These are phyloP conservation scores for Lecanicillium sp. DNA, from an alignment of 2,329 filamentous ascomycete genomes.

Conservation along the genomic window DNA sequence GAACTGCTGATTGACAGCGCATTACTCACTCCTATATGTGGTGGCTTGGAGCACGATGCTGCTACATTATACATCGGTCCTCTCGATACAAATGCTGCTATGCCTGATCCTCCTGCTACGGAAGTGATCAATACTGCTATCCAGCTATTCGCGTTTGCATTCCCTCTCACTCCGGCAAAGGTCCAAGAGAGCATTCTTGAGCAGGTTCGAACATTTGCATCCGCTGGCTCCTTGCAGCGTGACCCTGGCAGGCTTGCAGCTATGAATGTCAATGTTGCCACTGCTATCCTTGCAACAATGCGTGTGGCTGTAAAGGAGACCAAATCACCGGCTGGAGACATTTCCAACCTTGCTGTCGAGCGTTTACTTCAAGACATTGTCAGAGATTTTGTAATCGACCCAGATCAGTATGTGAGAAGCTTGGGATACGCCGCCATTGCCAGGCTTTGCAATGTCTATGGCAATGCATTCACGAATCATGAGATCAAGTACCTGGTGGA, in stretches of 20 bases:
- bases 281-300: slow-evolving; percentile 71
- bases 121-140: slow-evolving; percentile 94
- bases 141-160: slow-evolving; percentile 81
- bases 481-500: slow-evolving; percentile 91
- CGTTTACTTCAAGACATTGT: slow-evolving; percentile 73
- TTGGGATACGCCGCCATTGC: slow-evolving; percentile 82
- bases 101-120: slow-evolving; percentile 74
- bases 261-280: slow-evolving; percentile 82
- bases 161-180: slow-evolving; percentile 81
- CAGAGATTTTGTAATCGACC: slow-evolving; percentile 67
- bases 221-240: slow-evolving; percentile 69
- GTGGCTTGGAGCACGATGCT: slow-evolving; percentile 84
- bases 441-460: slow-evolving; percentile 74
- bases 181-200: slow-evolving; percentile 95
- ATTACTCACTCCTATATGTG: slow-evolving; percentile 65
- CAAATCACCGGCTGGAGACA: slow-evolving; percentile 60
- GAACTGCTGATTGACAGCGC: slow-evolving; percentile 58
- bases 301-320: slow-evolving; percentile 82
- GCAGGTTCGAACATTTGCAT: slow-evolving; percentile 85
- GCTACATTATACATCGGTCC: slow-evolving; percentile 63
- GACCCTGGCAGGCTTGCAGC: slow-evolving; percentile 85
- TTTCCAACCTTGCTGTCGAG: slow-evolving; percentile 70
- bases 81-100: slow-evolving; percentile 32
- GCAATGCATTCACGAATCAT: slow-evolving; percentile 78
- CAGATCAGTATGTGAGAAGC: slow-evolving; percentile 78